Conservation (phyloP, 768 basidiomycete species). For the Suillus plorans region DNA sequence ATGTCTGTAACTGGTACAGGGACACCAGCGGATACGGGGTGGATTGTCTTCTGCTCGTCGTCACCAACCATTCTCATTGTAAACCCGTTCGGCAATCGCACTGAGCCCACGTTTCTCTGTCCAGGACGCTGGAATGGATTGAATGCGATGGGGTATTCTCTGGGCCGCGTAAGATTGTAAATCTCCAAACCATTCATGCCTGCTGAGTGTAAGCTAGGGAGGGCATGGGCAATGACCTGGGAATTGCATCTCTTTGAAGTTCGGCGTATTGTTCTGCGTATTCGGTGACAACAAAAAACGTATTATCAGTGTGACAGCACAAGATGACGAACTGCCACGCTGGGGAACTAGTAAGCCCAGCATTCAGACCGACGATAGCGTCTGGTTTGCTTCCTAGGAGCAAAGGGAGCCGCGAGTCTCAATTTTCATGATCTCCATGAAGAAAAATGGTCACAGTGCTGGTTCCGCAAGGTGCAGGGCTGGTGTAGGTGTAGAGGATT, state of each 20-base stretch:
- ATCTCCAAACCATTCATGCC: constrained; percentile 20
- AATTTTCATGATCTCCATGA: constrained; percentile 26
- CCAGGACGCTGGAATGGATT: constrained; percentile 36
- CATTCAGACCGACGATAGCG: constrained; percentile 42
- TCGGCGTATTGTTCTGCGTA: constrained; percentile 38
- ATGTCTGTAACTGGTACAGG: background rate
- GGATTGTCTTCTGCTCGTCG: constrained; percentile 8
- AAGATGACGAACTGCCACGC: constrained; percentile 38
- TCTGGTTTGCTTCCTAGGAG: constrained; percentile 32
- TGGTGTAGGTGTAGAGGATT: constrained; percentile 32
- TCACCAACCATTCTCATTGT: constrained; percentile 27
- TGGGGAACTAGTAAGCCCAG: constrained; percentile 36
- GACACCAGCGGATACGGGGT: background rate
- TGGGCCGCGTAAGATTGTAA: constrained; percentile 22
- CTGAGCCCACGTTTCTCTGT: constrained; percentile 26
- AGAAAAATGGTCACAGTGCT: constrained; percentile 40
- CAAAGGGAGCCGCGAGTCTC: constrained; percentile 24
- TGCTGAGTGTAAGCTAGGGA: constrained; percentile 18
- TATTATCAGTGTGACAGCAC: constrained; percentile 27
- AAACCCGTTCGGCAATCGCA: constrained; percentile 33
- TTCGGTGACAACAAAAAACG: constrained; percentile 35
- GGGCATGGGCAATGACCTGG: constrained; percentile 28
- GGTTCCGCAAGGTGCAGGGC: constrained; percentile 36
- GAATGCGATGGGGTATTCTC: constrained; percentile 28
- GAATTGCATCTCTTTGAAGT: constrained; percentile 26